A percentile compares a stretch with the other conserved stretches of the same genome.
These are phyloP conservation scores for Termitomyces sp. DNA, from an alignment of 1,284 basidiomycete species.

Conservation along the genomic window DNA sequence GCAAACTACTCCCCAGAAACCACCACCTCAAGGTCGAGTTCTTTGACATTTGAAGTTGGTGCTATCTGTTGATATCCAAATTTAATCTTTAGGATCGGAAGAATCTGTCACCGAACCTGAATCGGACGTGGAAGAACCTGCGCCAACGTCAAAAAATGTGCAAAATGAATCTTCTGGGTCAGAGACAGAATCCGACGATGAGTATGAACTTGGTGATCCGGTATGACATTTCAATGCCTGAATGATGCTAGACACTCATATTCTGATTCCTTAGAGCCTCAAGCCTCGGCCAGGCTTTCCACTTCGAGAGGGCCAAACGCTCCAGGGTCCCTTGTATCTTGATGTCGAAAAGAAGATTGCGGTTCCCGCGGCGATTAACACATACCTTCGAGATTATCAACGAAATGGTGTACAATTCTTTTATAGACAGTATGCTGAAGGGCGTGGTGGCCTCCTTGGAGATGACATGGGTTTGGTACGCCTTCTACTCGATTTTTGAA, in stretches of 20 bases:
- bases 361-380: conserved; percentile 73
- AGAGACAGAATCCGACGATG: conserved; percentile 33
- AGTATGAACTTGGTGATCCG: conserved; percentile 29
- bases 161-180: conserved; percentile 22
- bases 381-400: conserved; percentile 79
- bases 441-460: conserved; percentile 70
- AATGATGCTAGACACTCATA: background rate
- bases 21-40: conserved; percentile 11
- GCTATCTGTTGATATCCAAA: background rate
- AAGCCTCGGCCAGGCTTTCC: conserved; percentile 51
- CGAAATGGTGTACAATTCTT: conserved; percentile 78
- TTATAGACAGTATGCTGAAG: conserved; percentile 58
- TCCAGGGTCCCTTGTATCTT: conserved; percentile 41
- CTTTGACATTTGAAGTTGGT: background rate
- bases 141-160: background rate
- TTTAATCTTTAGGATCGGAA: conserved; percentile 14
- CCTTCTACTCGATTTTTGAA: conserved; percentile 15
- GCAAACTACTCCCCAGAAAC: conserved; percentile 2
- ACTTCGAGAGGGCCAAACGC: conserved; percentile 38
- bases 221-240: conserved; percentile 6
- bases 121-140: conserved; percentile 26
- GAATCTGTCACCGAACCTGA: conserved; percentile 43
- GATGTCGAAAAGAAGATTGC: conserved; percentile 41
- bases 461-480: conserved; percentile 87
- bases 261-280: conserved; percentile 26